Evolutionary conservation across 73 alveolate species (phyloP), one percentile per base, ranked within the genome.

Genomic region (Urostyla sp.): DNA sequence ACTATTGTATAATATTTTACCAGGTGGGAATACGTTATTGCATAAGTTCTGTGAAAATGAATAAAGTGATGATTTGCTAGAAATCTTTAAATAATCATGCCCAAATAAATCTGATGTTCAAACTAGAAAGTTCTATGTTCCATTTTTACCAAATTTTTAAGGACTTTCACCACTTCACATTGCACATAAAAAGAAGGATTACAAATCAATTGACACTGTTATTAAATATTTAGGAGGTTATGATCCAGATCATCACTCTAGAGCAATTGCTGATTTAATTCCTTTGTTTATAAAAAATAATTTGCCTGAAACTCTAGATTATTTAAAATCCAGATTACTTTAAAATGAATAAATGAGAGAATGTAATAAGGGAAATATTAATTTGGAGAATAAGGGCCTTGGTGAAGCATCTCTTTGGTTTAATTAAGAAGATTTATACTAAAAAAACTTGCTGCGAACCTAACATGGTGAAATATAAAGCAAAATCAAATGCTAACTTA

Each of bases 11-110:
- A 55, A 56, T 43, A 75, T 75, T 75, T 34, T 75, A 8, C 87
- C 87, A 21, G 60, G 67, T 31, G 87, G 87, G 15, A 59, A 75
- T 23, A 56, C 72, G 1, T 26, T 75, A 4, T 66, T 75, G 26
- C 72, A 75, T 30, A 56, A 36, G 28, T 49, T 75, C 0, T 57
- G 78, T 27, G 78, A 57, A 6, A 16, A 56, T 10, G 67, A 57
- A n/a, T 34, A 46, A 30, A 18, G 66, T 11, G 74, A 56, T 5
- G 21, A 49, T 20, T 38, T 75, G 30, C 51, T 49, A n/a, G 30
- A 56, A 15, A 45, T 75, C 1, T 38, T 50, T 10, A 6, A 21
- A 27, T 10, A 48, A 26, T 54, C 66, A 13, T 56, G 57, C 26
- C 60, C 58, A 4, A 16, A 5, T 20, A 52, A 37, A 34, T 66